These are phyloP conservation scores for Babesia bigemina DNA, from an alignment of 169 alveolate genomes.

Conservation along the genomic window DNA sequence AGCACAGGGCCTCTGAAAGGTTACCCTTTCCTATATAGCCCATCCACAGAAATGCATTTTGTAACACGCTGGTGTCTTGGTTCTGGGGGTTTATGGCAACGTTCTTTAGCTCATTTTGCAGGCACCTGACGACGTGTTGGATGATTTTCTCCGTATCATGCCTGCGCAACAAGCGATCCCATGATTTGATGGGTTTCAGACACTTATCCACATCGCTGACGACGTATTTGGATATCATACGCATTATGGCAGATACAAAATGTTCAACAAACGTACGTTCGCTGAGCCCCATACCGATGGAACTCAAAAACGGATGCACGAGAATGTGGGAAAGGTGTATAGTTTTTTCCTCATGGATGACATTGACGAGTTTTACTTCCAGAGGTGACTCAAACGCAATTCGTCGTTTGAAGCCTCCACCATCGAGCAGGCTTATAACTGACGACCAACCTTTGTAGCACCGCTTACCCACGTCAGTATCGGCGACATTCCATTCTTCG, in stretches of 20 bases:
- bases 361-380: neutral
- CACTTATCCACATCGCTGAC: neutral
- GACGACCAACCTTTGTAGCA: constrained; percentile 14
- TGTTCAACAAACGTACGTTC: too few relatives aligned
- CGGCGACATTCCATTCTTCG: constrained; percentile 29
- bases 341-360: neutral
- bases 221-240: constrained; percentile 15
- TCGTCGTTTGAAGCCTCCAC: too few relatives aligned
- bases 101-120: neutral
- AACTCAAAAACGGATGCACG: constrained; percentile 49
- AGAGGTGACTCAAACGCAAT: neutral
- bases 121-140: neutral
- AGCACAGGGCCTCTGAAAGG: constrained; percentile 14
- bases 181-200: constrained; percentile 1
- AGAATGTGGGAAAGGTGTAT: constrained; percentile 37
- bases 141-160: neutral
- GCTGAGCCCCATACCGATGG: too few relatives aligned
- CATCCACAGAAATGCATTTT: constrained; percentile 23
- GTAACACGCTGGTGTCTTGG: constrained; percentile 56
- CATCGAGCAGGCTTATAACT: neutral
- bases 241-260: too few relatives aligned
- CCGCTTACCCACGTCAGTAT: constrained; percentile 42
- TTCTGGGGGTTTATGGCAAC: constrained; percentile 42
- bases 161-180: constrained; percentile 17
- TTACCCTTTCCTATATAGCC: constrained; percentile 11